Evolutionary conservation across 805 yeast species (phyloP), one percentile per base, ranked within the genome.

Genomic region (Pichia manshurica): DNA sequence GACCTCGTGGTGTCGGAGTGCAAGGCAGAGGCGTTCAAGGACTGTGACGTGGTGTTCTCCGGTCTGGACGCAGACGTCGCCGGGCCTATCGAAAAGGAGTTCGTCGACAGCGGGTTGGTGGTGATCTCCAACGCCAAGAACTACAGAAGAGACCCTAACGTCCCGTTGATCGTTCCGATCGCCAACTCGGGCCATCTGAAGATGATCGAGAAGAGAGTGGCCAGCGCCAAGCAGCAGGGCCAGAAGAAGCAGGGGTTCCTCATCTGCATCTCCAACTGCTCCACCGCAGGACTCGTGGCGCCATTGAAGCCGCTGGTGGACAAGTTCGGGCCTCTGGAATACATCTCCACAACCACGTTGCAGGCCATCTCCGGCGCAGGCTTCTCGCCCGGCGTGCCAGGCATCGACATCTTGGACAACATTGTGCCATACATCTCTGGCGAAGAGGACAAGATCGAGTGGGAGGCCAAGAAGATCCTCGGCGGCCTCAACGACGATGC

Each of bases 361-460:
- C 99, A 93, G 68, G 99, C 99, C 34, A 87, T 93, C 55, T 90
- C 98, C 4, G 99, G 99, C 58, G 99, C 96, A 20, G 99, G 99
- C 3, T 93, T 87, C 66, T 86, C 96, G 9, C 99, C 99, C 43
- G 99, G 99, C 66, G 96, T 90, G 48, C 81, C 96, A 20, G 93
- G 95, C 55, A 90, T 93, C 68, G 98, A 93, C 63, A 81, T 91
- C 47, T 75, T 93, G 59, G 99, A 93, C 70, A 93, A 93, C 70
- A 77, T 93, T 56, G 88, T 93, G 47, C 99, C 99, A 37, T 93
- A 73, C 75, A 93, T 93, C 62, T 75, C 89, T 55, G 97, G 98
- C 40, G 99, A 93, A 70, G 99, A 93, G 71, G 99, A 93, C 58
- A 93, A 93, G 72, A 87, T 93, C 59, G 99, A 93, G 70, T 89